Evolutionary conservation across 176 grass and related monocot species (phyloP), one percentile per base, ranked within the genome.

Genomic region (Cymbopogon citratus): DNA sequence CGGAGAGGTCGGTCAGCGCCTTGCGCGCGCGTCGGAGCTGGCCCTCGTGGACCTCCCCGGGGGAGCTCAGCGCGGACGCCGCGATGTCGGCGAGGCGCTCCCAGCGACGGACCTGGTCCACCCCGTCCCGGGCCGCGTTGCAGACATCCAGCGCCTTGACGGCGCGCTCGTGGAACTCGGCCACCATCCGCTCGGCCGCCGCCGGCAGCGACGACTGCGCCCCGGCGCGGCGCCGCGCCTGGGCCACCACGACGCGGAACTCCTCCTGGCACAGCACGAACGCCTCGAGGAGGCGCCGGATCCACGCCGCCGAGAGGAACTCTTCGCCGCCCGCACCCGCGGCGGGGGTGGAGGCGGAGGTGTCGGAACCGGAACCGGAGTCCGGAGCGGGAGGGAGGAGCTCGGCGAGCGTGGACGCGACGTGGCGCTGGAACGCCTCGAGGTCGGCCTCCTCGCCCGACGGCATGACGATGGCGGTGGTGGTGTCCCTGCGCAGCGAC

Each of bases 121-220:
- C 67, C 0, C 97, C 93, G 29, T 99, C 91, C 6, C 91, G 85
- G 0, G 92, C 89, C 24, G 93, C 93, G 97, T 99, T 99, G 89
- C 91, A 93, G 12, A 99, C 83, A 77, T 99, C 97, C 31, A 99
- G 97, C 3, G 91, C 93, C 91, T 93, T 99, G 48, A 95, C 92
- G 8, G 86, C 93, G 15, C 96, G 84, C 57, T 99, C 93, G 69
- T 86, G 85, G 82, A 95, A 85, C 38, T 99, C 96, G 4, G 69
- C n/a, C 6, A 91, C 84, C 48, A 83, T 21, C 61, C 35, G n/a
- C n/a, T 86, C 63, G 4, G 88, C 45, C 2, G 87, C 38, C 2
- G 87, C 59, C 12, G 90, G 71, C 0, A 82, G 86, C 66, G 15
- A 83, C 66, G 15, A 83, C 75, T 36, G 15, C 51, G 51, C 19